These are phyloP conservation scores for Pezicula radicicola DNA, from an alignment of 2,329 filamentous ascomycete genomes.

Conservation along the genomic window DNA sequence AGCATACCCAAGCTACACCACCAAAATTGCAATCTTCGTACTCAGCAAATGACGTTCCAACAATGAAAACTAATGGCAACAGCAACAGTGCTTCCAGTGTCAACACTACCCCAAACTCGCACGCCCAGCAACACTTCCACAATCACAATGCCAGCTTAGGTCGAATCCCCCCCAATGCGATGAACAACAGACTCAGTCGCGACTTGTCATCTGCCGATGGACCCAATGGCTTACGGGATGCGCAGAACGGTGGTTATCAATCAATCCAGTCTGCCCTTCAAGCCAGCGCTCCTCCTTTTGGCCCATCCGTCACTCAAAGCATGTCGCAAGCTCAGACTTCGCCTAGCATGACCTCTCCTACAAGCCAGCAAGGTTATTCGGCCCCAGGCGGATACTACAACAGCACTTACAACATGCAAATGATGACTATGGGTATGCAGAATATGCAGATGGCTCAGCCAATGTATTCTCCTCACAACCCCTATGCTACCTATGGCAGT, in stretches of 20 bases:
- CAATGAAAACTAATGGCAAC: constrained; percentile 58
- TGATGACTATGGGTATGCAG: constrained; percentile 67
- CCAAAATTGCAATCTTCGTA: constrained; percentile 83
- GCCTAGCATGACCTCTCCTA: constrained; percentile 22
- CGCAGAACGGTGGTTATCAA: constrained; percentile 46
- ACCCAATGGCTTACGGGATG: constrained; percentile 34
- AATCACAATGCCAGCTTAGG: constrained; percentile 81
- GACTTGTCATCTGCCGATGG: constrained; percentile 48
- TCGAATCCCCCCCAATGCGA: constrained; percentile 67
- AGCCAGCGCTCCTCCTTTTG: constrained; percentile 76
- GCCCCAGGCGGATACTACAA: constrained; percentile 29
- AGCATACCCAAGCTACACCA: constrained; percentile 56
- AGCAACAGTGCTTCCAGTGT: constrained; percentile 14
- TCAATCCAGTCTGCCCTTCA: constrained; percentile 73
- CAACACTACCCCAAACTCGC: constrained; percentile 46
- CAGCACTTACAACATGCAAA: constrained; percentile 44
- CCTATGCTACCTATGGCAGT: constrained; percentile 38
- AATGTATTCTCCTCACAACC: constrained; percentile 53
- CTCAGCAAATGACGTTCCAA: constrained; percentile 86
- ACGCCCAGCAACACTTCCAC: constrained; percentile 56
- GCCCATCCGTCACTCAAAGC: constrained; percentile 51
- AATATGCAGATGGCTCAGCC: constrained; percentile 54
- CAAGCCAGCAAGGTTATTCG: constrained; percentile 21
- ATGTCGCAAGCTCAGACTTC: constrained; percentile 24
- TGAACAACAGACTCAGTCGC: constrained; percentile 67